These are phyloP conservation scores for Plasmodium cynomolgi DNA, from an alignment of 169 alveolate genomes.

Conservation along the genomic window DNA sequence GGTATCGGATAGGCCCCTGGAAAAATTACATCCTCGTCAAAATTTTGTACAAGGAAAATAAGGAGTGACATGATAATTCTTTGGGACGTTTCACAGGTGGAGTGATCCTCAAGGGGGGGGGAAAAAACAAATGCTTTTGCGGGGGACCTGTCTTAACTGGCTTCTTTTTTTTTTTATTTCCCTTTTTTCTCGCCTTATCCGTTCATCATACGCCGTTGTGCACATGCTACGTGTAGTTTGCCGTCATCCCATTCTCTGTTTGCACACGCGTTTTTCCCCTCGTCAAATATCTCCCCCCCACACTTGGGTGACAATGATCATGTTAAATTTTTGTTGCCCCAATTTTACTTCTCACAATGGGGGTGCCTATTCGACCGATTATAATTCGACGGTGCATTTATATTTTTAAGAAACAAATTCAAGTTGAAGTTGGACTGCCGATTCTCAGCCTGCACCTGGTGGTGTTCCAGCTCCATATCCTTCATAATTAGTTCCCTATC, in stretches of 20 bases:
- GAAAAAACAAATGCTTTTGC: neutral
- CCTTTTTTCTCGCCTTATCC: neutral
- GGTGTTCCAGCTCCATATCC: slow-evolving; percentile 76
- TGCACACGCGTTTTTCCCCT: neutral
- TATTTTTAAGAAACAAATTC: slow-evolving; percentile 78
- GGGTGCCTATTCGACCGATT: slow-evolving; percentile 22
- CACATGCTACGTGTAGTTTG: neutral
- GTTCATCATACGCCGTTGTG: neutral
- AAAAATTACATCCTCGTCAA: slow-evolving; percentile 84
- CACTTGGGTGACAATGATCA: neutral
- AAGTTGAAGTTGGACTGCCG: slow-evolving; percentile 77
- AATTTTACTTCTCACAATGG: slow-evolving; percentile 6
- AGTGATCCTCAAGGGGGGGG: neutral
- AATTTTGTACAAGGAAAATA: slow-evolving; percentile 79
- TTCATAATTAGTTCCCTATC: slow-evolving; percentile 77
- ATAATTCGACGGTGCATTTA: slow-evolving; percentile 71
- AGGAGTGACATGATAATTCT: slow-evolving; percentile 25
- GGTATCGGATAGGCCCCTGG: slow-evolving; percentile 89
- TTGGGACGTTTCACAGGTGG: neutral
- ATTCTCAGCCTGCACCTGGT: slow-evolving; percentile 64
- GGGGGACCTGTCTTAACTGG: neutral
- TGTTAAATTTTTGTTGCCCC: neutral
- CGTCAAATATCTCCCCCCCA: neutral
- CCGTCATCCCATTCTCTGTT: neutral
- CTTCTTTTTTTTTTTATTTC: neutral